Percentiles rank a stretch among this genome's conserved stretches.
Conservation (phyloP, 192 early-diverging fungal species). For the Backusella mclennaniae region DNA sequence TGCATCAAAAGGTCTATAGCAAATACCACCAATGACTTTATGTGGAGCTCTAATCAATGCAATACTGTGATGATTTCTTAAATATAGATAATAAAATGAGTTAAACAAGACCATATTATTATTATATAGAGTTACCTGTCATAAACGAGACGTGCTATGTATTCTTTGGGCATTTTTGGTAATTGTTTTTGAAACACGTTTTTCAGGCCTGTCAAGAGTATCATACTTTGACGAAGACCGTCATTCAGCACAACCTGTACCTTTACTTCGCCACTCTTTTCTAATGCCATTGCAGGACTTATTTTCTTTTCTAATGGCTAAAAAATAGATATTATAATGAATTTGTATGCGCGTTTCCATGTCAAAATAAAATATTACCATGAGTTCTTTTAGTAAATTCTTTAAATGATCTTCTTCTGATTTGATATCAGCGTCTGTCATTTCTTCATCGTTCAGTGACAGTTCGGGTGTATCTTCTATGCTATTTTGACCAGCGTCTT, state of each 20-base stretch:
- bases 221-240: conserved; percentile 74
- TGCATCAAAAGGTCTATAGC: conserved; percentile 84
- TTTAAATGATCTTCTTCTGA: not conserved
- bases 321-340: not conserved
- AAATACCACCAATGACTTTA: conserved; percentile 91
- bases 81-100: not conserved
- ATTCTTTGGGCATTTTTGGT: conserved; percentile 98
- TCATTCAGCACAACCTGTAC: conserved; percentile 84
- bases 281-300: conserved; percentile 60
- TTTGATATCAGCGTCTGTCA: not conserved
- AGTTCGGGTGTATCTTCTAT: not conserved
- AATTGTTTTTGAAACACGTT: conserved; percentile 96
- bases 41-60: conserved; percentile 66
- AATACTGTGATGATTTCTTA: conserved; percentile 82
- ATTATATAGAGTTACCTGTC: conserved; percentile 56
- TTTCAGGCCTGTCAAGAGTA: conserved; percentile 88
- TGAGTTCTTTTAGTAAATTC: conserved; percentile 8
- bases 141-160: conserved; percentile 94
- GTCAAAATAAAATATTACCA: not conserved
- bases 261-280: conserved; percentile 62
- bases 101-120: too few species aligned
- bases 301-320: conserved; percentile 43
- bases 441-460: conserved; percentile 4
- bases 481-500: not conserved
- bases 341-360: not conserved